Percentiles rank a stretch among this genome's conserved stretches.
Conservation (phyloP, 2,329 filamentous ascomycete genomes). For the Fulvia fulva region DNA sequence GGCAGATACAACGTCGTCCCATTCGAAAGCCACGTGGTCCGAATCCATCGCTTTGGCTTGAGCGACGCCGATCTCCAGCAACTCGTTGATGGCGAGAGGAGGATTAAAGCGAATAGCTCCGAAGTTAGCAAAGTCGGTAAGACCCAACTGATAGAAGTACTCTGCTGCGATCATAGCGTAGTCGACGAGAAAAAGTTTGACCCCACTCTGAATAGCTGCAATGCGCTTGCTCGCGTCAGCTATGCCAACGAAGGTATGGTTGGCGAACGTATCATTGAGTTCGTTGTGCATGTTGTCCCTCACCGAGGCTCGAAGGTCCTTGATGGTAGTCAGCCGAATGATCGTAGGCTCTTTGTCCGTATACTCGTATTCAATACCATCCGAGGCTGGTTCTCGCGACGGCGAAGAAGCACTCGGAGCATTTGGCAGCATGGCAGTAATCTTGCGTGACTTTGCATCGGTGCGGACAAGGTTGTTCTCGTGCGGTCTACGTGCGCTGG, state of each 20-base stretch:
- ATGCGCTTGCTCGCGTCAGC: slow-evolving; percentile 83
- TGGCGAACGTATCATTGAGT: slow-evolving; percentile 80
- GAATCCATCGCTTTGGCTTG: slow-evolving; percentile 50
- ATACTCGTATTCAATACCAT: slow-evolving; percentile 66
- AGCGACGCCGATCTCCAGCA: slow-evolving; percentile 70
- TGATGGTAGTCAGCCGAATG: slow-evolving; percentile 79
- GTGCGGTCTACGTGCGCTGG: slow-evolving; percentile 54
- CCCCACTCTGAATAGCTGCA: slow-evolving; percentile 86
- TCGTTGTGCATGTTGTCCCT: slow-evolving; percentile 78
- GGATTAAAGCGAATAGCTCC: slow-evolving; percentile 77
- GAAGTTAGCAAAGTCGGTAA: slow-evolving; percentile 96
- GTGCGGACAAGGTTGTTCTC: slow-evolving; percentile 90
- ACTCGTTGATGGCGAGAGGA: slow-evolving; percentile 64
- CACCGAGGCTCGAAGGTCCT: slow-evolving; percentile 75
- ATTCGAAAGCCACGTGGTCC: slow-evolving; percentile 56
- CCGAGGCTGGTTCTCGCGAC: slow-evolving; percentile 30
- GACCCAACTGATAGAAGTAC: slow-evolving; percentile 90
- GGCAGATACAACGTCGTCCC: slow-evolving; percentile 60
- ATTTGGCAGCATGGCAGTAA: slow-evolving; percentile 88
- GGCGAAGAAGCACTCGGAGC: slow-evolving; percentile 38
- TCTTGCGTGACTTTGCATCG: slow-evolving; percentile 84
- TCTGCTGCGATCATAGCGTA: slow-evolving; percentile 82
- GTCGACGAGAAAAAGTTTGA: slow-evolving; percentile 88
- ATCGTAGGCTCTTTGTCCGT: slow-evolving; percentile 64
- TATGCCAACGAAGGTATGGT: slow-evolving; percentile 88